A percentile compares a stretch with the other conserved stretches of the same genome.
Conservation (phyloP, 78 protist genomes). For the Pelomyxa schiedti region DNA sequence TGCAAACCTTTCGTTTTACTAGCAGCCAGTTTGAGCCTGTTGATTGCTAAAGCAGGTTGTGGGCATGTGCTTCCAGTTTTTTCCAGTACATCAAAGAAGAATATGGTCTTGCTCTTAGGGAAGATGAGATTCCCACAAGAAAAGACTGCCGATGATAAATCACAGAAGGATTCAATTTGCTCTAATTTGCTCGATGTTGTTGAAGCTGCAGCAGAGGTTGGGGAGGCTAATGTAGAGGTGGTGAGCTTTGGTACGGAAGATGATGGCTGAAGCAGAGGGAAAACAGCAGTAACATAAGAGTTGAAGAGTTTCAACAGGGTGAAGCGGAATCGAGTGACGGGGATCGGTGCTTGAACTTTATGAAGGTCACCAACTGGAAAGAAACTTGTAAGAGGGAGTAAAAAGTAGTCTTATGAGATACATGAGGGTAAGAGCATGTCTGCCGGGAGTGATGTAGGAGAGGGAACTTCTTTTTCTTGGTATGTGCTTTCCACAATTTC, state of each 20-base stretch:
- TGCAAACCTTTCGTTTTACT: background rate
- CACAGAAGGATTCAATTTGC: no score
- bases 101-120: conserved; percentile 9
- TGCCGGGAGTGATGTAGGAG: background rate
- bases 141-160: background rate
- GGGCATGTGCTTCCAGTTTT: background rate
- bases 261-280: background rate
- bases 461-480: conserved; percentile 1
- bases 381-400: no score
- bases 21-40: conserved; percentile 7
- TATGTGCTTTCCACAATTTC: background rate
- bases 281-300: background rate
- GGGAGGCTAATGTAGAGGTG: background rate
- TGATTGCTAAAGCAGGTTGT: background rate
- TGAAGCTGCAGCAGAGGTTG: background rate
- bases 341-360: background rate
- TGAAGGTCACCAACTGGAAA: no score
- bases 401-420: no score
- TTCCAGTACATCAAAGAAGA: conserved; percentile 8
- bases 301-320: background rate
- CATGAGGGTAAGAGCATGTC: background rate
- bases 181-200: background rate
- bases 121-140: background rate
- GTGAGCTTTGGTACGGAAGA: background rate
- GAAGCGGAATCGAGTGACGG: background rate